Percentiles rank a stretch among this genome's conserved stretches.
Conservation (phyloP, 2,329 filamentous ascomycete species). For the Penicillium hordei region DNA sequence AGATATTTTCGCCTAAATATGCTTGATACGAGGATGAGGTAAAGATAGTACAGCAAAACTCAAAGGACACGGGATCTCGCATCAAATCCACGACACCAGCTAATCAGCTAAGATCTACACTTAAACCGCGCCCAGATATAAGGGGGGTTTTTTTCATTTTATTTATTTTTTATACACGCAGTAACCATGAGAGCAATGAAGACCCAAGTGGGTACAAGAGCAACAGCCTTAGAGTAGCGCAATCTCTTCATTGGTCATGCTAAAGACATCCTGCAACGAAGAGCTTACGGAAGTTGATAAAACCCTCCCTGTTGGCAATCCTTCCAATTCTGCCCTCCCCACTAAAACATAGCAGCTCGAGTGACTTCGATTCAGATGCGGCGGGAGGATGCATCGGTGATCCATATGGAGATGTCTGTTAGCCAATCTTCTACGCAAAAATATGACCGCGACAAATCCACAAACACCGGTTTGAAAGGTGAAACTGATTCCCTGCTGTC, state of each 20-base stretch:
- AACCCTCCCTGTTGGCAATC: background rate
- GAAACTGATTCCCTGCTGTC: background rate
- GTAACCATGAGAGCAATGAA: background rate
- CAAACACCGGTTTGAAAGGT: background rate
- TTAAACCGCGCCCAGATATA: background rate
- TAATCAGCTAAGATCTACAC: background rate
- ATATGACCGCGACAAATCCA: background rate
- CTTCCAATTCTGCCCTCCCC: background rate
- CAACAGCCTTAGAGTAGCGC: background rate
- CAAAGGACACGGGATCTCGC: background rate
- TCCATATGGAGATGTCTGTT: background rate
- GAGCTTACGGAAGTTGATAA: background rate
- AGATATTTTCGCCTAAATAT: background rate
- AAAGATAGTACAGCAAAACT: too few species aligned
- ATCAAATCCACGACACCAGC: background rate
- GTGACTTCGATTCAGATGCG: background rate
- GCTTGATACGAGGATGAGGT: background rate
- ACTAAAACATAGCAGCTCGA: background rate
- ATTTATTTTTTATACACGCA: background rate
- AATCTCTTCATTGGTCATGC: background rate
- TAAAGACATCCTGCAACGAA: background rate
- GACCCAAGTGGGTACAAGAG: background rate
- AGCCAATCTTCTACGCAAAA: background rate
- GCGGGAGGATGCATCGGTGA: conserved; percentile 1
- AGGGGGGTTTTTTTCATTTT: too few species aligned